Evolutionary conservation across 257 asterid species (phyloP), one percentile per base, ranked within the genome.

Genomic region (Ballota nigra): DNA sequence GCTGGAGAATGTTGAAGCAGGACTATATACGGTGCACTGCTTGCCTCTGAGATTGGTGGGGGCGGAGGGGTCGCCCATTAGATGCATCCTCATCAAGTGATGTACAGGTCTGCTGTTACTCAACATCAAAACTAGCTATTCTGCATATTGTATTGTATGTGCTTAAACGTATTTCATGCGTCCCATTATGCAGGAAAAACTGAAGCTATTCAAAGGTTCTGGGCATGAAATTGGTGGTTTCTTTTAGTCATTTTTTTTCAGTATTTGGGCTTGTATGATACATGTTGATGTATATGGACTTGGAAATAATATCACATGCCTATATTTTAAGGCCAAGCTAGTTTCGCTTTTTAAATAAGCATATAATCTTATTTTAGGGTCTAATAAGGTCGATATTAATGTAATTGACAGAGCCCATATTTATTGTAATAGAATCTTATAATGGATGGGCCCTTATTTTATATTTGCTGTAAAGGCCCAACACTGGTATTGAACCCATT

Each of bases 51-150:
- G 99, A 72, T 74, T 95, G 89, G 73, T 88, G 5, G 98, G 99
- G 23, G 85, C 99, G 1, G 98, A 92, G 82, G 99, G 99, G 58
- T 95, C 99, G 5, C 99, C 99, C 29, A 89, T 92, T 8, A 84
- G 99, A 77, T 95, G 99, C 84, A 95, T 95, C 78, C 94, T 95
- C 38, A 88, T 89, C 22, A 89, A 88, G 76, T 91, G 85, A 89
- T 71, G 60, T 41, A 15, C 66, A 28, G 51, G 53, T 34, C 29
- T 43, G 45, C 26, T 45, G 62, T 49, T 11, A 23, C 38, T 66
- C 64, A 34, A 31, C 2, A n/a, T 33, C 36, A 11, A 15, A 63
- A 15, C 20, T 31, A 38, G 1, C 43, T 38, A 1, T 34, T 6
- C 41, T 6, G 41, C 41, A 34, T 34, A 38, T 38, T 38, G 40